A percentile compares a stretch with the other conserved stretches of the same genome.
phyloP scores from a whole-genome alignment of 768 basidiomycete species.

The Neoboletus magnificus region DNA sequence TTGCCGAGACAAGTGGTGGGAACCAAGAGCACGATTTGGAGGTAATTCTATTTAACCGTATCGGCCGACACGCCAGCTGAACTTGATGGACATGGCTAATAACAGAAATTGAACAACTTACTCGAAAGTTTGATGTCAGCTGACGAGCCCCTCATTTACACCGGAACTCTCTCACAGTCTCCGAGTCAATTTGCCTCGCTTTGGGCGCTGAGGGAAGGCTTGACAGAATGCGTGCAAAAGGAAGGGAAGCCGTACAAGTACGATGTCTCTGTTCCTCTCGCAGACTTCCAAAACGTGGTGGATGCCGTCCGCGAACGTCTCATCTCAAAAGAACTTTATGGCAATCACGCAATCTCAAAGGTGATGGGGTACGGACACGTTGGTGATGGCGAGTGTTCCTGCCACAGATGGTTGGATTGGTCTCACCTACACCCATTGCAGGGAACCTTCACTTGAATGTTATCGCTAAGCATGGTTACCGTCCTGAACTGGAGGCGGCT shows the following conservation, averaged over 20 bases:
- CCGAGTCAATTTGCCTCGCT: constrained; percentile 85
- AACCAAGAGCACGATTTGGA: constrained; percentile 91
- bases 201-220: constrained; percentile 89
- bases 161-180: constrained; percentile 89
- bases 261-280: constrained; percentile 86
- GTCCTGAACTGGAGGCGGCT: constrained; percentile 77
- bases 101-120: constrained; percentile 81
- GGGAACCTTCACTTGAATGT: constrained; percentile 95
- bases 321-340: constrained; percentile 62
- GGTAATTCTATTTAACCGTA: constrained; percentile 41
- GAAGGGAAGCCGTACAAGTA: constrained; percentile 97
- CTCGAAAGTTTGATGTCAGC: constrained; percentile 75
- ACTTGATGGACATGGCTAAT: not conserved
- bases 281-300: constrained; percentile 83
- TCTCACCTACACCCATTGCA: constrained; percentile 27
- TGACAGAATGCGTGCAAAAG: constrained; percentile 90
- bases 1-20: constrained; percentile 93
- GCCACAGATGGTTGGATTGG: not conserved
- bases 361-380: constrained; percentile 96
- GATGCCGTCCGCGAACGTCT: constrained; percentile 75
- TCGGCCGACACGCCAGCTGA: constrained; percentile 13
- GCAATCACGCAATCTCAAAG: constrained; percentile 71
- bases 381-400: constrained; percentile 73
- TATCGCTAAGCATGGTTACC: constrained; percentile 70
- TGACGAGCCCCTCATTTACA: constrained; percentile 74